A percentile compares a stretch with the other conserved stretches of the same genome.
These are phyloP conservation scores for Trametes meyenii DNA, from an alignment of 768 basidiomycete genomes.

Conservation along the genomic window DNA sequence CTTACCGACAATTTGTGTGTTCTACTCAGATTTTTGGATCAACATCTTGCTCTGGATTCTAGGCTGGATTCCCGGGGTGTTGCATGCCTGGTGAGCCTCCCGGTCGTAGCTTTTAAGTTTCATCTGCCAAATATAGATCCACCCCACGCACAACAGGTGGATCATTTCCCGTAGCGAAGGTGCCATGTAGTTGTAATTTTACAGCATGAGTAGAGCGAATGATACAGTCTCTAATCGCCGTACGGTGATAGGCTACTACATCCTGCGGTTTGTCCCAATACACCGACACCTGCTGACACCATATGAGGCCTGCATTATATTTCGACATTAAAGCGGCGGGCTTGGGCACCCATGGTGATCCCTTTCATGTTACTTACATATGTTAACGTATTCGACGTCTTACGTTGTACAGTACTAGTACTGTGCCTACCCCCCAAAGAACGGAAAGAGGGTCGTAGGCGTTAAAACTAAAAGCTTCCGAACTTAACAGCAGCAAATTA, in stretches of 20 bases:
- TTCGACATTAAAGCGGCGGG: too few relatives aligned
- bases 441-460: not conserved
- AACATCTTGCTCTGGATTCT: conserved; percentile 46
- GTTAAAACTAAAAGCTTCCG: conserved; percentile 1
- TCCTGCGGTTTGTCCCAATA: not conserved
- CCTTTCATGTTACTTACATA: too few relatives aligned
- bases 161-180: conserved; percentile 36
- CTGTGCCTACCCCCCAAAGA: not conserved
- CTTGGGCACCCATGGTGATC: too few relatives aligned
- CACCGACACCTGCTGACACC: not conserved
- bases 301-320: too few relatives aligned
- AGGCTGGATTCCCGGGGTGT: conserved; percentile 48
- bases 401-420: too few relatives aligned
- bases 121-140: not conserved
- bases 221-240: not conserved
- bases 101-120: not conserved
- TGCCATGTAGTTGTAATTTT: conserved; percentile 32
- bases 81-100: conserved; percentile 44
- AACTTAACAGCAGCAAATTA: conserved; percentile 6
- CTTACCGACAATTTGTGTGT: not conserved
- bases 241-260: too few relatives aligned
- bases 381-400: too few relatives aligned
- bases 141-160: conserved; percentile 29
- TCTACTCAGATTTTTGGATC: conserved; percentile 38
- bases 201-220: too few relatives aligned